phyloP scores from a whole-genome alignment of 1,284 basidiomycete species.

The Exsudoporus floridanus region DNA sequence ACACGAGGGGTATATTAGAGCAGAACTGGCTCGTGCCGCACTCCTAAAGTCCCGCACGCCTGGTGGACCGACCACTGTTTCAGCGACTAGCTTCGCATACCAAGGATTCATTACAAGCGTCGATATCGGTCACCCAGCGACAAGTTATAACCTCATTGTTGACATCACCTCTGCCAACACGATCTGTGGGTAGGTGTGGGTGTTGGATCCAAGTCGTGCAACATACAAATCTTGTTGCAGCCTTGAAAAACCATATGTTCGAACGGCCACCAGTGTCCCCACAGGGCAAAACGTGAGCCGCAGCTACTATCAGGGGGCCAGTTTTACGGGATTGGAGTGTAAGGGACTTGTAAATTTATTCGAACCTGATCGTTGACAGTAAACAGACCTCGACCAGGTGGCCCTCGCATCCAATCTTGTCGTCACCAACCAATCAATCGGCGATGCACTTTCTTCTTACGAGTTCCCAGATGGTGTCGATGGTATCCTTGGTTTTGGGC shows the following conservation, averaged over 20 bases:
- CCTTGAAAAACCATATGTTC: conserved; percentile 15
- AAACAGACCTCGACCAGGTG: conserved; percentile 24
- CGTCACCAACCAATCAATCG: conserved; percentile 26
- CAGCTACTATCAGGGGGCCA: conserved; percentile 16
- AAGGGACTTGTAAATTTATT: neutral
- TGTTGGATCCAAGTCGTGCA: neutral
- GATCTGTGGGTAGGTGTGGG: conserved; percentile 31
- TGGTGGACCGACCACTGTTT: too few species aligned
- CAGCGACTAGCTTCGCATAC: too few species aligned
- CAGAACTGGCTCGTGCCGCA: too few species aligned
- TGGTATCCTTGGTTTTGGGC: conserved; percentile 29
- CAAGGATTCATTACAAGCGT: conserved; percentile 13
- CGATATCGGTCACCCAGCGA: conserved; percentile 25
- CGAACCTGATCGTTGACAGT: neutral
- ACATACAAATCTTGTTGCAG: conserved; percentile 7
- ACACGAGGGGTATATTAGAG: too few species aligned
- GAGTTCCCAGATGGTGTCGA: conserved; percentile 16
- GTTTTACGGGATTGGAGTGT: conserved; percentile 29
- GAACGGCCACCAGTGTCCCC: conserved; percentile 23
- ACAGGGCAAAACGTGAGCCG: conserved; percentile 26
- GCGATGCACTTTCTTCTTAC: conserved; percentile 14
- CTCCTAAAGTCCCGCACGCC: too few species aligned
- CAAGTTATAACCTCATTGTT: conserved; percentile 26
- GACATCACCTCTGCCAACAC: conserved; percentile 38
- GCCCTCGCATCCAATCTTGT: conserved; percentile 16